Percentiles rank a stretch among this genome's conserved stretches.
phyloP scores from a whole-genome alignment of 192 early-diverging fungal genomes.

The Mortierella hygrophila region DNA sequence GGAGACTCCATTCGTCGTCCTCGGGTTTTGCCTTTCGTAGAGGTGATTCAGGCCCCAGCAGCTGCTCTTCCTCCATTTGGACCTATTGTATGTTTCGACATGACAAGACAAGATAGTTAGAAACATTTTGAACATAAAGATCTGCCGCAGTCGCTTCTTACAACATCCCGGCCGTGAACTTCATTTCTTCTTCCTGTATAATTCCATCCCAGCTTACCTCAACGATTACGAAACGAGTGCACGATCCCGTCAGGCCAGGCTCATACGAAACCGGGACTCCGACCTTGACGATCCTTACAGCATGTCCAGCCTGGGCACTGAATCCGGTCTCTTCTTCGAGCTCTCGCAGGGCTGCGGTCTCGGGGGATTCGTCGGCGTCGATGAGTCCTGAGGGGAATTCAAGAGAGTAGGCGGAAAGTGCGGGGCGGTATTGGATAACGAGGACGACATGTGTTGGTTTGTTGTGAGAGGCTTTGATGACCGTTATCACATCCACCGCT shows the following conservation, averaged over 20 bases:
- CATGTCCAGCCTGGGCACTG: constrained; percentile 24
- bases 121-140: constrained; percentile 60
- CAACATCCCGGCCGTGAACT: not conserved
- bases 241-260: constrained; percentile 65
- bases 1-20: constrained; percentile 68
- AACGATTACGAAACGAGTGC: constrained; percentile 47
- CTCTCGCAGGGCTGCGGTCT: constrained; percentile 58
- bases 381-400: constrained; percentile 67
- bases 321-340: constrained; percentile 65
- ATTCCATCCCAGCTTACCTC: constrained; percentile 30
- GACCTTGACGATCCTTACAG: constrained; percentile 22
- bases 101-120: constrained; percentile 45
- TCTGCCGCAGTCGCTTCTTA: constrained; percentile 9
- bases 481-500: constrained; percentile 63
- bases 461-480: constrained; percentile 29
- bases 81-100: constrained; percentile 38
- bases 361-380: constrained; percentile 54
- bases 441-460: constrained; percentile 53
- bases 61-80: constrained; percentile 33
- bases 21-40: constrained; percentile 48
- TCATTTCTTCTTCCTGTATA: not conserved
- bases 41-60: constrained; percentile 11
- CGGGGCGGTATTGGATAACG: constrained; percentile 62
- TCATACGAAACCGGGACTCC: constrained; percentile 60
- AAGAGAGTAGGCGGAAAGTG: constrained; percentile 53